phyloP scores from a whole-genome alignment of 495 filamentous ascomycete species.

The Penicillium riverlandense region DNA sequence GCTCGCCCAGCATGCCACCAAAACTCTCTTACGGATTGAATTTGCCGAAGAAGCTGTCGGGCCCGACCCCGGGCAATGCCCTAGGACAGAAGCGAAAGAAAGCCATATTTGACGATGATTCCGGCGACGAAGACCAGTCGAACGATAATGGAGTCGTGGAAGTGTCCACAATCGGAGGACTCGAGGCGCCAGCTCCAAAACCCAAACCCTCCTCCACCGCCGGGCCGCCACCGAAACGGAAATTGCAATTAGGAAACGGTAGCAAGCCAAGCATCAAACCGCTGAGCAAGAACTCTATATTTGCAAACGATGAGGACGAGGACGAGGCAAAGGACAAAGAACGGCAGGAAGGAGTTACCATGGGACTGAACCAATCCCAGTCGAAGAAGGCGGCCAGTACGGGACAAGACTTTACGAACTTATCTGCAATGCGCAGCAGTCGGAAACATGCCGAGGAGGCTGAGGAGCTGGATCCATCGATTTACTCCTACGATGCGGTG shows the following conservation, averaged over 20 bases:
- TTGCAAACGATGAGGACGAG: conserved; percentile 34
- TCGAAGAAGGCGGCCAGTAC: conserved; percentile 6
- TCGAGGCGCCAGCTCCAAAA: conserved; percentile 17
- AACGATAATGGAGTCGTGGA: conserved; percentile 16
- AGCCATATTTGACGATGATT: conserved; percentile 40
- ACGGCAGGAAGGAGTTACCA: conserved; percentile 9
- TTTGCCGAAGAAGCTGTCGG: conserved; percentile 34
- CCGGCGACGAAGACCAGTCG: conserved; percentile 34
- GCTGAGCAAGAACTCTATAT: conserved; percentile 33
- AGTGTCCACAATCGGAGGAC: conserved; percentile 37
- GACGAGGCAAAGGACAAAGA: conserved; percentile 18
- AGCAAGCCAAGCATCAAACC: conserved; percentile 26
- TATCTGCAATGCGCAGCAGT: conserved; percentile 43
- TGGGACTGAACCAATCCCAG: conserved; percentile 13
- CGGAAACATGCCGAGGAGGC: conserved; percentile 41
- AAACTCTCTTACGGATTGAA: conserved; percentile 52
- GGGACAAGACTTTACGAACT: conserved; percentile 34
- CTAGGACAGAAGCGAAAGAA: conserved; percentile 43
- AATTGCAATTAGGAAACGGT: conserved; percentile 17
- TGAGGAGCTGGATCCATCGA: conserved; percentile 40
- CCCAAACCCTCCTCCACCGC: conserved; percentile 6
- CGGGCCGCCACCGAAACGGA: conserved; percentile 29
- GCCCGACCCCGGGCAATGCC: conserved; percentile 13
- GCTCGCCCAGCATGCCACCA: conserved; percentile 22
- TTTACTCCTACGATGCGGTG: conserved; percentile 51